These are phyloP conservation scores for Pestalotiopsis sp. DNA, from an alignment of 2,329 filamentous ascomycete genomes.

Conservation along the genomic window DNA sequence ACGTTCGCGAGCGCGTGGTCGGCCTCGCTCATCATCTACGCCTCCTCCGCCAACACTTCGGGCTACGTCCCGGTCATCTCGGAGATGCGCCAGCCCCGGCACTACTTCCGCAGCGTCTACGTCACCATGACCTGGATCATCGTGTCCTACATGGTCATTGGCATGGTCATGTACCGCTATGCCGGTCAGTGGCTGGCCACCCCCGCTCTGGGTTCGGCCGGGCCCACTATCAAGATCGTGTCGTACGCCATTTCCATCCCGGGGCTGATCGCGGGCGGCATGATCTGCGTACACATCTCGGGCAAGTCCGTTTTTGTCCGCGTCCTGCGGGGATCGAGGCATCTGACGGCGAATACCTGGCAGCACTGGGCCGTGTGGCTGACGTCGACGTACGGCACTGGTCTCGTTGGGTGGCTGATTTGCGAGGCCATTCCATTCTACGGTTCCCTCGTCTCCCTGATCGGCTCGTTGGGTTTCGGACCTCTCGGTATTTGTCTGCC, in stretches of 20 bases:
- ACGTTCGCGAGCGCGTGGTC: not conserved
- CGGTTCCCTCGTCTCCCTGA: not conserved
- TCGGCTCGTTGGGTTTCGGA: not conserved
- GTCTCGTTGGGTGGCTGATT: not conserved
- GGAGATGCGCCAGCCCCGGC: not conserved
- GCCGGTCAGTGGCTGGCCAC: not conserved
- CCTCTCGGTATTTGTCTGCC: not conserved
- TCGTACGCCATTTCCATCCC: not conserved
- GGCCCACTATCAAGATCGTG: not conserved
- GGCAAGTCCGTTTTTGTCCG: not conserved
- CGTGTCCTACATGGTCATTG: not conserved
- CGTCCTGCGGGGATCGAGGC: not conserved
- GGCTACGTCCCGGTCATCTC: slow-evolving; percentile 3
- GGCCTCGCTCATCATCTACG: not conserved
- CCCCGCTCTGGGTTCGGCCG: not conserved
- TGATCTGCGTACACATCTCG: not conserved
- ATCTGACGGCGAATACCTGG: not conserved
- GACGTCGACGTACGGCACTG: not conserved
- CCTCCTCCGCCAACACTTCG: not conserved
- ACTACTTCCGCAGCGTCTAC: not conserved
- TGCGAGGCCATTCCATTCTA: not conserved
- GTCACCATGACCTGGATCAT: slow-evolving; percentile 1
- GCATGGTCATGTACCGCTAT: slow-evolving; percentile 3
- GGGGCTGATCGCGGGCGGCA: not conserved
- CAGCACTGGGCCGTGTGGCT: not conserved